Conservation (phyloP, 2,329 filamentous ascomycete species). For the Fusarium sp. region DNA sequence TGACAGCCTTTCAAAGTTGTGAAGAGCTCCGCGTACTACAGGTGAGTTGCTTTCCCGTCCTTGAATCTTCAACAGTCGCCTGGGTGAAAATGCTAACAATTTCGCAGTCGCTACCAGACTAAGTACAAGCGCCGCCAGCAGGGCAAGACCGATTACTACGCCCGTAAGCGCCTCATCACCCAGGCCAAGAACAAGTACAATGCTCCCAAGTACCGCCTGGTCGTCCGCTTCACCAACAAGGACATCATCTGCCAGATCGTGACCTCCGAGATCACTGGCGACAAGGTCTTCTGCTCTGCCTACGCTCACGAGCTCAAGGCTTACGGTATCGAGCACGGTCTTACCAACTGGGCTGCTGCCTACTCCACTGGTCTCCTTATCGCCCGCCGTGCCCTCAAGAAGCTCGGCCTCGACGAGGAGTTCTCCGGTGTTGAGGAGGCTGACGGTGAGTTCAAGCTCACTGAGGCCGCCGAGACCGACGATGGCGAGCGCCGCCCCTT, state of each 20-base stretch:
- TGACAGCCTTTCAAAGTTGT: slow-evolving; percentile 88
- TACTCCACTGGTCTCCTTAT: slow-evolving; percentile 97
- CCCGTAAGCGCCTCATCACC: slow-evolving; percentile 98
- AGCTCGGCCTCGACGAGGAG: slow-evolving; percentile 93
- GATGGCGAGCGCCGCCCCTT: slow-evolving; percentile 97
- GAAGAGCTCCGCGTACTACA: slow-evolving; percentile 99
- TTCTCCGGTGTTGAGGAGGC: slow-evolving; percentile 97
- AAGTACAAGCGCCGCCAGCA: slow-evolving; percentile 98
- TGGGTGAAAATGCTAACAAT: slow-evolving; percentile 43
- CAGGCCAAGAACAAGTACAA: slow-evolving; percentile 99
- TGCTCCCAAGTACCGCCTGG: slow-evolving; percentile 99
- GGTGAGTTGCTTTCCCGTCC: slow-evolving; percentile 68
- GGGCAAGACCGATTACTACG: slow-evolving; percentile 99
- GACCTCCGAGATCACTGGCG: slow-evolving; percentile 93
- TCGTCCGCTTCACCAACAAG: slow-evolving; percentile 99
- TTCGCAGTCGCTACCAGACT: slow-evolving; percentile 92
- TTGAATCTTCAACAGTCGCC: not conserved
- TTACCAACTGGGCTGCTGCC: slow-evolving; percentile 99
- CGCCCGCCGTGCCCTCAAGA: slow-evolving; percentile 95
- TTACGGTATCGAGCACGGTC: slow-evolving; percentile 97
- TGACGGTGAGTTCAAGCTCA: slow-evolving; percentile 95
- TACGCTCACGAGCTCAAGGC: slow-evolving; percentile 98
- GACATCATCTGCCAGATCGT: slow-evolving; percentile 99
- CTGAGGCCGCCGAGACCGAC: slow-evolving; percentile 83
- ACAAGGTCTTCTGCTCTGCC: slow-evolving; percentile 94